Percentiles rank a stretch among this genome's conserved stretches.
These are phyloP conservation scores for Heimioporus sp. DNA, from an alignment of 768 basidiomycete genomes.

Conservation along the genomic window DNA sequence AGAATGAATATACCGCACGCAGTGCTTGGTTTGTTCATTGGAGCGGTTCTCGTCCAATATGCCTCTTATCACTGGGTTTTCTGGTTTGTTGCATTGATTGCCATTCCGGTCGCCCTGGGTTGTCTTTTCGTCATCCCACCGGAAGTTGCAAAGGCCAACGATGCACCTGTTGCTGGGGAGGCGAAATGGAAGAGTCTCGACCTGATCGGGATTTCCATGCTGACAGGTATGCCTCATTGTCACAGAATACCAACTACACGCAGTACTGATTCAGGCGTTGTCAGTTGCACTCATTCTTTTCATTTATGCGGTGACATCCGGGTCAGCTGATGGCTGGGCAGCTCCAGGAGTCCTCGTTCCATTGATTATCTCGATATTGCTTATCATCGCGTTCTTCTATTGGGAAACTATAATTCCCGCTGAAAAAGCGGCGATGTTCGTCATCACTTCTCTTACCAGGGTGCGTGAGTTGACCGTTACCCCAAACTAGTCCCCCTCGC, in stretches of 20 bases:
- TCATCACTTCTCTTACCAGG: background rate
- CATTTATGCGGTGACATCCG: conserved; percentile 43
- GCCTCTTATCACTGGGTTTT: conserved; percentile 52
- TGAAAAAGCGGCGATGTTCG: conserved; percentile 43
- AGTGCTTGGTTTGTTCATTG: conserved; percentile 43
- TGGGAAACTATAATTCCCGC: conserved; percentile 44
- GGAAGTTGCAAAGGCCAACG: conserved; percentile 5
- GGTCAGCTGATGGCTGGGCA: conserved; percentile 50
- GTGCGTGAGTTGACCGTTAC: too few species aligned
- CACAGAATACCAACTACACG: background rate
- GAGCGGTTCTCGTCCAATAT: conserved; percentile 41
- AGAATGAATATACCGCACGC: background rate
- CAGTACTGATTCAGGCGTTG: background rate
- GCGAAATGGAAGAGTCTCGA: conserved; percentile 34
- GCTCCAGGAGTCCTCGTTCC: conserved; percentile 43
- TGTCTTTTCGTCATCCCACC: conserved; percentile 36
- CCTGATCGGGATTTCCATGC: conserved; percentile 37
- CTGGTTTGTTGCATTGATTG: conserved; percentile 43
- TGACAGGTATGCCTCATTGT: conserved; percentile 31
- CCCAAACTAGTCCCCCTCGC: conserved; percentile 35
- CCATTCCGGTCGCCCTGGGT: conserved; percentile 30
- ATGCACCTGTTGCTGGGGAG: background rate
- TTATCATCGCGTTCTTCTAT: conserved; percentile 45
- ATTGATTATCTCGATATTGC: conserved; percentile 43
- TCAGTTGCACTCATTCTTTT: conserved; percentile 38